These are phyloP conservation scores for Thalia dealbata DNA, from an alignment of 176 grass and related monocot species.

Conservation along the genomic window DNA sequence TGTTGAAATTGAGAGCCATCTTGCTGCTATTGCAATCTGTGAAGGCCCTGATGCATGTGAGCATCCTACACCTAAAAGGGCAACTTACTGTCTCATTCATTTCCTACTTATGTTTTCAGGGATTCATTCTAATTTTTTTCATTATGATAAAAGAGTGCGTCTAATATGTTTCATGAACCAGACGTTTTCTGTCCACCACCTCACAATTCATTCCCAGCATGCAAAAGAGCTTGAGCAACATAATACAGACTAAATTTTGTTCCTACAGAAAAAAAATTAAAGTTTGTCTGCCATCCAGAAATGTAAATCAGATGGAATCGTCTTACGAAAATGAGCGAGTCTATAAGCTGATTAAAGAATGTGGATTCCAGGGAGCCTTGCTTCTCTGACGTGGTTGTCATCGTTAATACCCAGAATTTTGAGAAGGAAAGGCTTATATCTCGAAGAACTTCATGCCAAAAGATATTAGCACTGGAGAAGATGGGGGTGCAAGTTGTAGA, in stretches of 20 bases:
- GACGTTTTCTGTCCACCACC: too few relatives aligned
- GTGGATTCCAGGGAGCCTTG: slow-evolving; percentile 20
- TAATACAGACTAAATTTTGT: slow-evolving; percentile 35
- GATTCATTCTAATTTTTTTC: too few relatives aligned
- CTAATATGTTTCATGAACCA: too few relatives aligned
- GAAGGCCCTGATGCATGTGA: slow-evolving; percentile 34
- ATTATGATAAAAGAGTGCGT: background rate
- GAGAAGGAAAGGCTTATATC: slow-evolving; percentile 74
- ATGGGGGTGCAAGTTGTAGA: slow-evolving; percentile 70
- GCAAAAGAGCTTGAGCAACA: slow-evolving; percentile 19
- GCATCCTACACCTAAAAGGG: slow-evolving; percentile 35
- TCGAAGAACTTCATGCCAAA: slow-evolving; percentile 72
- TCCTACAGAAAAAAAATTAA: slow-evolving; percentile 34
- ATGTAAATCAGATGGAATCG: slow-evolving; percentile 35
- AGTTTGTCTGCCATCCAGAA: slow-evolving; percentile 47
- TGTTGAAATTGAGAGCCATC: slow-evolving; percentile 38
- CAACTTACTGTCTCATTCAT: slow-evolving; percentile 17
- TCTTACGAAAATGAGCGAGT: slow-evolving; percentile 32
- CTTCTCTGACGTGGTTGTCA: slow-evolving; percentile 37
- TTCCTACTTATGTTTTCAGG: background rate
- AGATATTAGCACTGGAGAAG: slow-evolving; percentile 88
- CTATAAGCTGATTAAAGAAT: slow-evolving; percentile 32
- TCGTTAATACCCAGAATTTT: slow-evolving; percentile 79
- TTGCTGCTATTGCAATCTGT: slow-evolving; percentile 28
- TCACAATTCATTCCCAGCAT: slow-evolving; percentile 3